Conservation (phyloP, 768 basidiomycete species). For the Pleurotus sapidus region DNA sequence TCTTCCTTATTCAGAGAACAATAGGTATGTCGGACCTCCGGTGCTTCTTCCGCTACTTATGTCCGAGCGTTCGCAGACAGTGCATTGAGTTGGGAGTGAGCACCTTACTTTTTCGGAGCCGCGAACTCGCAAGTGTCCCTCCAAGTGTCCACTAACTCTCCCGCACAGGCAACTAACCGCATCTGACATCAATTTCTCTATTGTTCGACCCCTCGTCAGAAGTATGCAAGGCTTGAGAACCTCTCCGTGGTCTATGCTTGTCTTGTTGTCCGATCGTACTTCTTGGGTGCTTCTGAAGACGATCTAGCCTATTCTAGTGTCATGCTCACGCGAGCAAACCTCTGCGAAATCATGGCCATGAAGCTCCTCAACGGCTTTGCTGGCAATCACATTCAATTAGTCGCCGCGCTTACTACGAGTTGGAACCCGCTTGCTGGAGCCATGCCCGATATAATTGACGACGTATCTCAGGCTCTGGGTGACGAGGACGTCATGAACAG, state of each 20-base stretch:
- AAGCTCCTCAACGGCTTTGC: conserved; percentile 80
- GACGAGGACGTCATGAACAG: conserved; percentile 52
- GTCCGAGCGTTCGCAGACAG: conserved; percentile 44
- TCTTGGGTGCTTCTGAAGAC: conserved; percentile 61
- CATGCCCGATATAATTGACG: conserved; percentile 57
- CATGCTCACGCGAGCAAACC: conserved; percentile 61
- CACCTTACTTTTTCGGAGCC: conserved; percentile 1
- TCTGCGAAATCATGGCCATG: conserved; percentile 88
- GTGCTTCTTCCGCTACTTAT: conserved; percentile 10
- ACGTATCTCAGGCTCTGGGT: conserved; percentile 57
- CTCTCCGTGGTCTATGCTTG: conserved; percentile 74
- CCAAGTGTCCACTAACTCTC: neutral
- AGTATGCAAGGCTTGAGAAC: conserved; percentile 76
- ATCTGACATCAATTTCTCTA: conserved; percentile 77
- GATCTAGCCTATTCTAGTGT: conserved; percentile 79
- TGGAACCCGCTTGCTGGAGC: conserved; percentile 89
- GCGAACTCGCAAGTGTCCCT: neutral
- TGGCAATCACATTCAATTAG: conserved; percentile 69
- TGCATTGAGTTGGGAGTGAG: conserved; percentile 79
- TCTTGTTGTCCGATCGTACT: conserved; percentile 77
- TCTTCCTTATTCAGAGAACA: conserved; percentile 35
- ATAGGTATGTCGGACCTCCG: conserved; percentile 30
- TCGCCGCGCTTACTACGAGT: conserved; percentile 73
- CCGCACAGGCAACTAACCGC: conserved; percentile 70
- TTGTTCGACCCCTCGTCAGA: conserved; percentile 77